Evolutionary conservation across 805 yeast species (phyloP).

Genomic region (Pichia thaimueangensis): DNA sequence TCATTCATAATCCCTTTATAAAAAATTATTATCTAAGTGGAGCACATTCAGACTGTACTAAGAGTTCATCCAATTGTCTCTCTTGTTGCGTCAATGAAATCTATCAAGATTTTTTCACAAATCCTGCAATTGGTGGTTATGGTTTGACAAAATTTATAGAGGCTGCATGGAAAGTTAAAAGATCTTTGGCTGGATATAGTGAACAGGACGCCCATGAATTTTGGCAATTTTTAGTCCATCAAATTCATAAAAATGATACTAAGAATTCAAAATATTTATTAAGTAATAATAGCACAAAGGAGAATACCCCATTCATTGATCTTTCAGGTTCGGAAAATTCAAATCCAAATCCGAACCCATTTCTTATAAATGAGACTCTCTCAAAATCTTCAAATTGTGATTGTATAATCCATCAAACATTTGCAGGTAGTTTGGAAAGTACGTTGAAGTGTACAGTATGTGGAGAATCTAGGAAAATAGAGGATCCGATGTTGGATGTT

Average conservation of each 20-base stretch:
- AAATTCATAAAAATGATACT: slow-evolving; percentile 55
- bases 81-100: slow-evolving; percentile 82
- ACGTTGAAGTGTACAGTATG: slow-evolving; percentile 72
- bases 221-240: slow-evolving; percentile 86
- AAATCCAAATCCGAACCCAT: no score
- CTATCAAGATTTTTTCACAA: slow-evolving; percentile 67
- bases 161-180: slow-evolving; percentile 85
- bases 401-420: slow-evolving; percentile 78
- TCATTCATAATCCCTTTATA: slow-evolving; percentile 85
- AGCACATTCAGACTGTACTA: slow-evolving; percentile 53
- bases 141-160: slow-evolving; percentile 76
- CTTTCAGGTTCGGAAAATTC: no score
- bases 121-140: slow-evolving; percentile 54
- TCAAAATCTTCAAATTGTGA: slow-evolving; percentile 37
- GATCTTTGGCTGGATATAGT: slow-evolving; percentile 86
- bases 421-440: slow-evolving; percentile 78
- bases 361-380: slow-evolving; percentile 4
- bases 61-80: slow-evolving; percentile 46
- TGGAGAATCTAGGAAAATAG: slow-evolving; percentile 53
- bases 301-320: no score
- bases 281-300: slow-evolving; percentile 20
- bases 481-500: slow-evolving; percentile 86
- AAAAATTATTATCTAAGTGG: slow-evolving; percentile 74
- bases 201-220: slow-evolving; percentile 99
- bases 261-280: slow-evolving; percentile 16